Evolutionary conservation across 139 green algal species (phyloP), one percentile per base, ranked within the genome.

Genomic region (Chlamydomonas schloesseri): DNA sequence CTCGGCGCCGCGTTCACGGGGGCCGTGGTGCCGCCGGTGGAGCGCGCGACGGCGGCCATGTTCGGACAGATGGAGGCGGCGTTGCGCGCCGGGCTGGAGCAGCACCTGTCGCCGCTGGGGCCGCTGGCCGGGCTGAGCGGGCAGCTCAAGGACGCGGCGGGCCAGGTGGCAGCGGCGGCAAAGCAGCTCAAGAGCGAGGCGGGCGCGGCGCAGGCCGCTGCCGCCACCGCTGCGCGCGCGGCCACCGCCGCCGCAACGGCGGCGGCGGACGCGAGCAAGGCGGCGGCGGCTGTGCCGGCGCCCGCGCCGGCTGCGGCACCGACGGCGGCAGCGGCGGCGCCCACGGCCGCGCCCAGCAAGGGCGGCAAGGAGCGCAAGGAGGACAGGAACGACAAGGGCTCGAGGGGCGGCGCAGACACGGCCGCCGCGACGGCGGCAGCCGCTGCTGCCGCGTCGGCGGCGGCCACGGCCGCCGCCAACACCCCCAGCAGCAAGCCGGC

Each of bases 21-120:
- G 6, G 33, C 78, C 69, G 94, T 98, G 73, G 73, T 98, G 46
- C 96, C 96, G 0, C 83, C 93, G 3, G 93, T 98, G 82, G 96
- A 98, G 89, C 77, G 72, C 8, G 94, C 95, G 17, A 83, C 89
- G 24, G 90, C 95, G 64, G 70, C 68, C 23, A 87, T 91, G 86
- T 92, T 91, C 50, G 62, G 55, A 28, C 94, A 97, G 89, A 83
- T 98, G 50, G 89, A 98, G 71, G 79, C 80, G 1, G 88, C 95
- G 13, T 84, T 98, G 57, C 75, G 73, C 2, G 47, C 72, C 0
- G 96, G 96, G 24, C 72, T 98, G 42, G 67, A 88, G 10, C 90
- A 95, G 72, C 95, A 98, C 79, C 77, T 91, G 70, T 80, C 89
- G 37, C 88, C 89, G 26, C 58, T 87, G 33, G n/a, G 15, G 26